A percentile compares a stretch with the other conserved stretches of the same genome.
Conservation (phyloP, 1,284 basidiomycete genomes). For the Agaricales sp. region DNA sequence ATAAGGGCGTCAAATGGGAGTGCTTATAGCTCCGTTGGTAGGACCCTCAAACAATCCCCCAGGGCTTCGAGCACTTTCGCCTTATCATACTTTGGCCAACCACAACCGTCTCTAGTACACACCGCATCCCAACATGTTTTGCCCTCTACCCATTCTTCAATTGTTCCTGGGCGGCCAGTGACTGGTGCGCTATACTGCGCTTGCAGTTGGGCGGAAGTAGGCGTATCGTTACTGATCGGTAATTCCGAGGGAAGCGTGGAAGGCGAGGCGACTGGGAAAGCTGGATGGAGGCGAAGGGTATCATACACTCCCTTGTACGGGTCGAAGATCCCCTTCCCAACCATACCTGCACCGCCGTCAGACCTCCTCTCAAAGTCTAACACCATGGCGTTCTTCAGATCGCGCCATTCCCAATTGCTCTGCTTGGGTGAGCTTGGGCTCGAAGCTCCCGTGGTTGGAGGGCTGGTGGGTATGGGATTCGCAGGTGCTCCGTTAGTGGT, state of each 20-base stretch:
- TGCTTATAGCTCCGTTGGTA: background rate
- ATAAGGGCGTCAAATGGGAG: too few relatives aligned
- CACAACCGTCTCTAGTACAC: background rate
- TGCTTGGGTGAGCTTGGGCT: background rate
- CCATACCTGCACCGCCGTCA: background rate
- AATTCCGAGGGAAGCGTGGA: background rate
- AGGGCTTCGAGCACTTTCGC: background rate
- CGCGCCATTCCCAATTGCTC: background rate
- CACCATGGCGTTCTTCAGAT: background rate
- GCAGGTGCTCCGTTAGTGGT: background rate
- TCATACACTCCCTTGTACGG: background rate
- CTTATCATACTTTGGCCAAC: background rate
- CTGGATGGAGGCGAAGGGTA: background rate
- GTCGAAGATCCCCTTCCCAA: background rate
- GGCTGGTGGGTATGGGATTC: background rate
- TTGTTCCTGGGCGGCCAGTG: background rate
- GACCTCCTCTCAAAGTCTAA: background rate
- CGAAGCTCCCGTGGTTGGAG: background rate
- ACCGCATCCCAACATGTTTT: slow-evolving; percentile 1
- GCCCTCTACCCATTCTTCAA: background rate
- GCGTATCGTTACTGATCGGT: background rate
- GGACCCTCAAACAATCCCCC: background rate
- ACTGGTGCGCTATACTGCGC: background rate
- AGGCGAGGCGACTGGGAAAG: background rate
- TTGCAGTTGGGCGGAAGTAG: background rate